These are phyloP conservation scores for Polyplosphaeria fusca DNA, from an alignment of 495 filamentous ascomycete genomes.

Conservation along the genomic window DNA sequence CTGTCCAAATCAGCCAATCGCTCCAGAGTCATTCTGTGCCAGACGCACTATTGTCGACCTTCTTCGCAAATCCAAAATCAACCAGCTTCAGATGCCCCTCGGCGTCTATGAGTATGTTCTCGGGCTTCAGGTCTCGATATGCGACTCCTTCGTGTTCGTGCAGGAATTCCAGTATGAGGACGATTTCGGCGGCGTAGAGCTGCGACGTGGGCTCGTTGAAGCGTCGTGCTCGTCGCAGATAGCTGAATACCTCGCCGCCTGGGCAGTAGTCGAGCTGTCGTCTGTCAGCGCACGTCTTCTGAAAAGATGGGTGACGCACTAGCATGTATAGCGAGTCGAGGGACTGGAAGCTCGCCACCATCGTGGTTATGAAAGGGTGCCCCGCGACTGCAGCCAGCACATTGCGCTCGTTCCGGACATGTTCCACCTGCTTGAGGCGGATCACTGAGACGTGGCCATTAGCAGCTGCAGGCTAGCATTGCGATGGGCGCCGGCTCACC, in stretches of 20 bases:
- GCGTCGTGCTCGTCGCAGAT: slow-evolving; percentile 76
- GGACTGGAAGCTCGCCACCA: slow-evolving; percentile 87
- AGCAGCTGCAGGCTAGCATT: slow-evolving; percentile 11
- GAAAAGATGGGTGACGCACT: slow-evolving; percentile 47
- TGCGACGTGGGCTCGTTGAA: slow-evolving; percentile 83
- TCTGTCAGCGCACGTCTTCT: slow-evolving; percentile 10
- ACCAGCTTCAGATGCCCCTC: slow-evolving; percentile 94
- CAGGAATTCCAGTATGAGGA: slow-evolving; percentile 85
- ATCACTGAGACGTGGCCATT: slow-evolving; percentile 60
- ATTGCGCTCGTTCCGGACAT: slow-evolving; percentile 89
- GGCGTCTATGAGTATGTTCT: slow-evolving; percentile 89
- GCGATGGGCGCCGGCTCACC: slow-evolving; percentile 43
- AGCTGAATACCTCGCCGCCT: slow-evolving; percentile 93
- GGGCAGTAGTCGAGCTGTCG: slow-evolving; percentile 79
- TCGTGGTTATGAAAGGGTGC: slow-evolving; percentile 92
- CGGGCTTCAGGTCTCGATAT: slow-evolving; percentile 93
- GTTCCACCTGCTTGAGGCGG: slow-evolving; percentile 94
- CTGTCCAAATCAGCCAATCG: slow-evolving; percentile 35
- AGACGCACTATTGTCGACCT: slow-evolving; percentile 60
- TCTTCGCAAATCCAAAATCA: slow-evolving; percentile 98
- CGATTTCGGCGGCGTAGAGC: slow-evolving; percentile 96
- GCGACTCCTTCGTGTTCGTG: slow-evolving; percentile 86
- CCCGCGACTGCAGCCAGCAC: slow-evolving; percentile 84
- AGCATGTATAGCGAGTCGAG: slow-evolving; percentile 88
- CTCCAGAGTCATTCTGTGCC: not conserved